phyloP scores from a whole-genome alignment of 2,329 filamentous ascomycete species.

The Curvularia lunata region DNA sequence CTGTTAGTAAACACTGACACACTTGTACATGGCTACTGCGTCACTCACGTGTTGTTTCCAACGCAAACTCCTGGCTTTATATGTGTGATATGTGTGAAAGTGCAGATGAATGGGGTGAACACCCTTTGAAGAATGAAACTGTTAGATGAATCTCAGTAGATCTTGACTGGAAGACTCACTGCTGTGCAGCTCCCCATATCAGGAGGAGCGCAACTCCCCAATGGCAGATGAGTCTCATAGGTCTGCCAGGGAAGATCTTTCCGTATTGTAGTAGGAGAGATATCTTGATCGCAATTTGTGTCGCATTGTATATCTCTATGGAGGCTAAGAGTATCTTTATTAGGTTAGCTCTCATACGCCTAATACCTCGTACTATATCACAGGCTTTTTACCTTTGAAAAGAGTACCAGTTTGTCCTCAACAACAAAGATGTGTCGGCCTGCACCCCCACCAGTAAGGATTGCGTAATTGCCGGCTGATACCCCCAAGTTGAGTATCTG shows the following conservation, averaged over 20 bases:
- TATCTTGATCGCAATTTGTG: slow-evolving; percentile 1
- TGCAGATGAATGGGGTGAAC: background rate
- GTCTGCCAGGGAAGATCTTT: background rate
- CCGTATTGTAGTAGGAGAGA: background rate
- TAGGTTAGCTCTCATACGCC: background rate
- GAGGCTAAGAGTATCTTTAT: background rate
- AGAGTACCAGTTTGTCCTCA: background rate
- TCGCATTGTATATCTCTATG: background rate
- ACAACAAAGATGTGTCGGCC: background rate
- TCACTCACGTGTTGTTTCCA: background rate
- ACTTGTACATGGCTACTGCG: background rate
- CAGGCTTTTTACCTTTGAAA: background rate
- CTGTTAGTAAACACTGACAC: background rate
- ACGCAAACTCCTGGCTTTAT: background rate
- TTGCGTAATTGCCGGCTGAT: background rate
- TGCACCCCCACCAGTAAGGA: background rate
- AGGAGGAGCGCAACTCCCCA: background rate
- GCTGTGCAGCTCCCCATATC: background rate
- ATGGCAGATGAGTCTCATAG: background rate
- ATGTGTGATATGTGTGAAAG: background rate
- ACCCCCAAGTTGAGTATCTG: background rate
- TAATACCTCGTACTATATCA: background rate
- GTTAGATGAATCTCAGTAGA: background rate
- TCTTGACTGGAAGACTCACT: background rate
- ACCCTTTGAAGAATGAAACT: background rate